Base-by-base conservation (phyloP, 1,139 yeast genomes). In the Nakaseomyces glabratus region DNA sequence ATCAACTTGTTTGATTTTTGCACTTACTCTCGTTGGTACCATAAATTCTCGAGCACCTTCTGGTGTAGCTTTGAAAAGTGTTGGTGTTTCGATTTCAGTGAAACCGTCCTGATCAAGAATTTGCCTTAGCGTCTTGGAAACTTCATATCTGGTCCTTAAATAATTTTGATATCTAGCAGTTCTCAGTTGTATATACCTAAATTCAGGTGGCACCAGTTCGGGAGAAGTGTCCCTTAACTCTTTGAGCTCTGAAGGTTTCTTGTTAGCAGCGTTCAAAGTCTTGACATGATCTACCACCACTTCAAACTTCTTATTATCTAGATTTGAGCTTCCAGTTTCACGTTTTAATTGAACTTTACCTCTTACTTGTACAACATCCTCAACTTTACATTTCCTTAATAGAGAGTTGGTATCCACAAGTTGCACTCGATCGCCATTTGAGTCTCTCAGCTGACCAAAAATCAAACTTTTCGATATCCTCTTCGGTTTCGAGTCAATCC, bases 1-100 rank as follows among this genome's bases (percentile, higher is more conserved):
- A 7, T 12, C n/a, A 4, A 62, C 58, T 12, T 68, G 60, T 4
- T 30, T 24, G 9, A 31, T 37, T 16, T 36, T 35, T 11, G 37
- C 31, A 11, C 33, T 30, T 10, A 35, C 39, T 43, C 97, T 68
- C 0, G 96, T 85, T 0, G 98, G 98, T 0, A 90, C 97, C 36
- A 93, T 60, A 52, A 90, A 90, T 58, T 90, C 99, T 26, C 94
- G 67, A 1, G 99, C 98, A 8, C 99, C 99, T 59, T 90, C 99
- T 0, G 98, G 98, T 0, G 98, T 90, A 1, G 95, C 82, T 54
- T 90, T 88, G 66, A 90, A 90, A 20, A 90, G 61, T 10, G 88
- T 57, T 0, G 99, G 99, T 0, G 99, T 90, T 53, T 90, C 98
- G 26, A 93, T 70, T 51, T 90, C 98, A 0, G 72, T 71, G 56